phyloP scores from a whole-genome alignment of 2,329 filamentous ascomycete genomes.

The Ophiosphaerella korrae region DNA sequence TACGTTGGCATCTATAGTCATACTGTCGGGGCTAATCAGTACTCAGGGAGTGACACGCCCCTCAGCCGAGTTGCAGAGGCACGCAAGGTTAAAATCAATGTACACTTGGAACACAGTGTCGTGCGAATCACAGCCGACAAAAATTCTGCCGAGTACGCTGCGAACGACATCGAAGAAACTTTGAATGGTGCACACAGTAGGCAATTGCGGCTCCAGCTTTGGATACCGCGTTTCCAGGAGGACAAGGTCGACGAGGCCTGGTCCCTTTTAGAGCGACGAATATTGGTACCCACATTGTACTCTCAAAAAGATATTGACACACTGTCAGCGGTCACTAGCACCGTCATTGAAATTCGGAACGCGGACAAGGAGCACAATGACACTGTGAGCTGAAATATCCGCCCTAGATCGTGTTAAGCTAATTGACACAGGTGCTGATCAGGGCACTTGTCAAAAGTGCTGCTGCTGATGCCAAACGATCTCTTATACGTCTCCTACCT shows the following conservation, averaged over 20 bases:
- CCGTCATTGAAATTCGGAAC: conserved; percentile 21
- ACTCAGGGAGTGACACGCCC: conserved; percentile 20
- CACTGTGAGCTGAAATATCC: conserved; percentile 15
- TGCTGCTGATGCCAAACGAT: conserved; percentile 35
- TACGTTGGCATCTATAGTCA: conserved; percentile 6
- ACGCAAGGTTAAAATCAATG: conserved; percentile 39
- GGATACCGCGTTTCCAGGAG: conserved; percentile 21
- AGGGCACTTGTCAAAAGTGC: conserved; percentile 29
- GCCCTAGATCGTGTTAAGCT: neutral
- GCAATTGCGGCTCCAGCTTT: conserved; percentile 28
- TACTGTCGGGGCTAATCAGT: conserved; percentile 5
- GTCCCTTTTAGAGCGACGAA: neutral
- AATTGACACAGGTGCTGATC: conserved; percentile 30
- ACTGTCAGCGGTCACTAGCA: conserved; percentile 29
- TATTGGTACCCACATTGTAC: conserved; percentile 15
- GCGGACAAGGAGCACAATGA: conserved; percentile 18
- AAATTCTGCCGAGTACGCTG: conserved; percentile 42
- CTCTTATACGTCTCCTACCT: conserved; percentile 34
- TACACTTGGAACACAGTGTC: conserved; percentile 28
- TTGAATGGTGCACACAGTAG: conserved; percentile 21
- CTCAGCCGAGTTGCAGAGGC: conserved; percentile 35
- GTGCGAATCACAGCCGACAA: conserved; percentile 47
- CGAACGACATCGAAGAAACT: conserved; percentile 38
- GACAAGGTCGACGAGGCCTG: neutral
- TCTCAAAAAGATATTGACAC: conserved; percentile 19